Evolutionary conservation across 176 grass and related monocot genomes (phyloP).

Genomic region (Musa beccarii): DNA sequence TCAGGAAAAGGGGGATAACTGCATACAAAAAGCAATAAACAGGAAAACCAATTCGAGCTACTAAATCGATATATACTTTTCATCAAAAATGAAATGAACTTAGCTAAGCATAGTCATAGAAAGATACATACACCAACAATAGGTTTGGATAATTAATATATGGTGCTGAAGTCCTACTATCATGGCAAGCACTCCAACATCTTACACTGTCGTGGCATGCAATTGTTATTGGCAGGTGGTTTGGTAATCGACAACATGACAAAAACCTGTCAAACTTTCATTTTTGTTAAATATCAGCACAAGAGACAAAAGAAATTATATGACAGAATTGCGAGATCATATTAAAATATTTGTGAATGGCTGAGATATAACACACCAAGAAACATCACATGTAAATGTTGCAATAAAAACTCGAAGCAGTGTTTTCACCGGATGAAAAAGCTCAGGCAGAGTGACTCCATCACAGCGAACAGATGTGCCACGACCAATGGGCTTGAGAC

Average conservation of each 20-base stretch:
- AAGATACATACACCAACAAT: slow-evolving; percentile 53
- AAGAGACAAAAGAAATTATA: not conserved
- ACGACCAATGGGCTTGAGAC: slow-evolving; percentile 25
- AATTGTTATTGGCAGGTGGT: slow-evolving; percentile 31
- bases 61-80: not conserved
- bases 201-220: slow-evolving; percentile 2
- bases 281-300: not conserved
- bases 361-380: slow-evolving; percentile 40
- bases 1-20: slow-evolving; percentile 76
- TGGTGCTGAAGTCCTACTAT: slow-evolving; percentile 47
- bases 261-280: slow-evolving; percentile 51
- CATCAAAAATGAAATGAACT: not conserved
- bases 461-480: slow-evolving; percentile 8
- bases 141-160: slow-evolving; percentile 56
- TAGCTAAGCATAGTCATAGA: not conserved
- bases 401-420: slow-evolving; percentile 63
- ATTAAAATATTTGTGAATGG: not conserved
- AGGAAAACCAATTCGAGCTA: not conserved
- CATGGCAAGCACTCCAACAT: slow-evolving; percentile 53
- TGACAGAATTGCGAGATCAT: not conserved
- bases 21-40: slow-evolving; percentile 17
- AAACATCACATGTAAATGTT: slow-evolving; percentile 83
- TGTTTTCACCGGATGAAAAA: slow-evolving; percentile 50
- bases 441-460: slow-evolving; percentile 63
- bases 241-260: slow-evolving; percentile 58